A percentile compares a stretch with the other conserved stretches of the same genome.
phyloP scores from a whole-genome alignment of 352 stramenopile species.

The Globisporangium cylindrosporum region DNA sequence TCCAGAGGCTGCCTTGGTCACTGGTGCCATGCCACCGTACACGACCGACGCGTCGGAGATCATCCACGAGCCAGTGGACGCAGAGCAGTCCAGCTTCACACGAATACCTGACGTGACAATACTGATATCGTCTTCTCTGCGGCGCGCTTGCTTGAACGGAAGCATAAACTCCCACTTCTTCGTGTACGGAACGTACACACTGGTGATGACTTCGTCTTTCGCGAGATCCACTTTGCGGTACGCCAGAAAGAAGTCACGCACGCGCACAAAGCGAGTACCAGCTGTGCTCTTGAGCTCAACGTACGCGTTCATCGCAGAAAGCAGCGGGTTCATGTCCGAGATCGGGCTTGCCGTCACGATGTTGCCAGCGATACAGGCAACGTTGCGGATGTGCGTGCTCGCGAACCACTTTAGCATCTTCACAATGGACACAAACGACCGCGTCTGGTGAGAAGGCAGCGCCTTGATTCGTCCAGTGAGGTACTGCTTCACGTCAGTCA shows the following conservation, averaged over 20 bases:
- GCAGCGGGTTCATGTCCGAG: slow-evolving; percentile 96
- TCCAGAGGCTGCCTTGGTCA: slow-evolving; percentile 50
- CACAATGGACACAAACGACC: slow-evolving; percentile 53
- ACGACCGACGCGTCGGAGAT: slow-evolving; percentile 57
- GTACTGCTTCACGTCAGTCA: slow-evolving; percentile 70
- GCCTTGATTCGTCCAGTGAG: slow-evolving; percentile 36
- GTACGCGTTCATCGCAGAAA: slow-evolving; percentile 84
- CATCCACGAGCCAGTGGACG: slow-evolving; percentile 69
- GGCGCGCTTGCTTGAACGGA: slow-evolving; percentile 94
- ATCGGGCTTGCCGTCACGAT: slow-evolving; percentile 97
- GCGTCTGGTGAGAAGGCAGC: slow-evolving; percentile 42
- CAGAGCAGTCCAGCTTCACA: slow-evolving; percentile 67
- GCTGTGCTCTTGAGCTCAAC: slow-evolving; percentile 52
- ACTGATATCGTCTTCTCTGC: slow-evolving; percentile 96
- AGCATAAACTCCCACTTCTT: slow-evolving; percentile 91
- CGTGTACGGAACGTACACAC: slow-evolving; percentile 88
- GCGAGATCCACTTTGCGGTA: slow-evolving; percentile 93
- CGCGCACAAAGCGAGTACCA: slow-evolving; percentile 40
- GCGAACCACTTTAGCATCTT: slow-evolving; percentile 97
- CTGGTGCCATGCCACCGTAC: slow-evolving; percentile 69
- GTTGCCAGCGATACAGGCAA: slow-evolving; percentile 95
- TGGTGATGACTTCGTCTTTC: slow-evolving; percentile 89
- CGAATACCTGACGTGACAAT: slow-evolving; percentile 95
- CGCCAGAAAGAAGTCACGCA: slow-evolving; percentile 93
- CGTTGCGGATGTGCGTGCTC: slow-evolving; percentile 96